Conservation (phyloP, 176 grass and related monocot species). For the Carex cristatella region DNA sequence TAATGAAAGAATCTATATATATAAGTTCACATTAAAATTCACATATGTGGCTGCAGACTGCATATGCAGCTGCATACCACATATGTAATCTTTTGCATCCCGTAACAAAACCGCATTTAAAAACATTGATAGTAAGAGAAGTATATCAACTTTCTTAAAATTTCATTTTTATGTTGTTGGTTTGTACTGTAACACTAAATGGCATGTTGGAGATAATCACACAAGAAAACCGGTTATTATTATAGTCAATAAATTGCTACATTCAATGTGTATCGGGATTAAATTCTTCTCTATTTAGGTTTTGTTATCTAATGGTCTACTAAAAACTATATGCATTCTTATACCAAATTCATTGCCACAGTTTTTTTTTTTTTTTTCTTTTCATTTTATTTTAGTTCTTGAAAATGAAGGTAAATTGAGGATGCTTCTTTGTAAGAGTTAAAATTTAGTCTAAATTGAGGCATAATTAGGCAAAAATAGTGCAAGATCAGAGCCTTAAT, state of each 20-base stretch:
- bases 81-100: too few relatives aligned
- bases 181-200: not conserved
- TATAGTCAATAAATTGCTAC: not conserved
- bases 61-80: too few relatives aligned
- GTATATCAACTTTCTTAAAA: too few relatives aligned
- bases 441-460: too few relatives aligned
- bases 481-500: too few relatives aligned
- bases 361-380: not conserved
- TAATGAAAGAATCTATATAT: too few relatives aligned
- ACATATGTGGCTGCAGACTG: too few relatives aligned
- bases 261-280: not conserved
- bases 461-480: not conserved
- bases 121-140: too few relatives aligned
- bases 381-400: not conserved
- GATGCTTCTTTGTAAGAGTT: not conserved
- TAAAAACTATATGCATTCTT: not conserved
- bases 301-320: not conserved
- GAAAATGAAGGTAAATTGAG: not conserved
- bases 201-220: not conserved
- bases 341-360: not conserved
- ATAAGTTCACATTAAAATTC: too few relatives aligned
- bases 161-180: too few relatives aligned
- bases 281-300: not conserved
- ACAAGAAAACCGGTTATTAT: not conserved
- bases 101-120: too few relatives aligned